Evolutionary conservation across 148 eudicot species (phyloP), one percentile per base, ranked within the genome.

Genomic region (Nyssa sinensis): DNA sequence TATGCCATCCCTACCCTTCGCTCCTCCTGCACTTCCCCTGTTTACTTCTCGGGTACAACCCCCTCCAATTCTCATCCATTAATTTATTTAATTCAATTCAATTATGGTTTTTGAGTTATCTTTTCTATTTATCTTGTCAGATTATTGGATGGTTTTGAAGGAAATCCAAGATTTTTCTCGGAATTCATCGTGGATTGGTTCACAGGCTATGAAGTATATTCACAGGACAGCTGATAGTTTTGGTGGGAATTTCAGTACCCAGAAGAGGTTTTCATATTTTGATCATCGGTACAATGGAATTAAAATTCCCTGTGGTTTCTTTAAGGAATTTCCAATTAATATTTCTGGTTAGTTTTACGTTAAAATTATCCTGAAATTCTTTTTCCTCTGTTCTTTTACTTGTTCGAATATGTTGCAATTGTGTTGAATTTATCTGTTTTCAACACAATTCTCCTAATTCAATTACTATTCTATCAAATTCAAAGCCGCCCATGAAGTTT

Each of bases 221-320:
- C 75, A 80, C 73, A 88, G 90, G 69, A 84, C 72, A 53, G 80
- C 74, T 64, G 69, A 64, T 37, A 87, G 78, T 35, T 95, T 95
- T 79, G 97, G 94, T 21, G 97, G 94, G 17, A 86, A 88, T 84
- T 79, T 92, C 72, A 84, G 81, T 72, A 41, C 81, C 30, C 35
- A 66, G 60, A 72, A 79, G 62, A 90, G 98, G 79, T 17, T 85
- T 69, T 80, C 92, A 3, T 84, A 77, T 68, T 89, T 89, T 47
- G 87, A 95, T 86, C 86, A 81, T 66, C 60, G 41, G 11, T 78
- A 81, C 58, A 78, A 62, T 73, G 82, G 47, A 53, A 10, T 7
- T 14, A 87, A 89, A 67, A 57, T 92, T 44, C 94, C 97, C 1
- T 95, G 98, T 73, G 98, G 97, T 28, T 95, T 95, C 81, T 83